Evolutionary conservation across 805 yeast genomes (phyloP).

Genomic region (Candida incommunis): DNA sequence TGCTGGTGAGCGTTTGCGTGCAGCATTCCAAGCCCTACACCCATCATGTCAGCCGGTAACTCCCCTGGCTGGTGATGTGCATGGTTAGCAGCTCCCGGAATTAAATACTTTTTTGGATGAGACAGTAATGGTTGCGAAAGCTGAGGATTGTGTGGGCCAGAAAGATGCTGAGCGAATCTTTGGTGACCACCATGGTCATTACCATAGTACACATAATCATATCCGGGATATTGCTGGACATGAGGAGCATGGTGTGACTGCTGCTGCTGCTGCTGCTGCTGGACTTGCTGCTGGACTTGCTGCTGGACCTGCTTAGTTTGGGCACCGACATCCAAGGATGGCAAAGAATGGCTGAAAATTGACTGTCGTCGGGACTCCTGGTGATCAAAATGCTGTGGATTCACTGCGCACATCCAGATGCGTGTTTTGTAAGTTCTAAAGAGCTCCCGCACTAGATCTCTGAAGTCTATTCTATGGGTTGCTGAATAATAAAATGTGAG

Average conservation of each 20-base stretch:
- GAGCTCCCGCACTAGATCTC: conserved; percentile 63
- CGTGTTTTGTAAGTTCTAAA: conserved; percentile 66
- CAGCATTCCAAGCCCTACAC: too few species aligned
- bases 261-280: not conserved
- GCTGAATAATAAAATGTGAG: conserved; percentile 63
- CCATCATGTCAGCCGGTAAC: too few species aligned
- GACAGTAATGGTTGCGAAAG: too few species aligned
- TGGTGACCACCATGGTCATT: too few species aligned
- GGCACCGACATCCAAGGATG: not conserved
- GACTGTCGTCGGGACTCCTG: not conserved
- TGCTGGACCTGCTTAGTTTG: not conserved
- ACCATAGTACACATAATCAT: not conserved
- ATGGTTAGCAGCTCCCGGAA: too few species aligned
- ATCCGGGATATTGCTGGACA: not conserved
- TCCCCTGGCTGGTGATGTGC: too few species aligned
- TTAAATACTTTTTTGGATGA: too few species aligned
- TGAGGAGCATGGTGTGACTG: not conserved
- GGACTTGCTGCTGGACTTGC: not conserved
- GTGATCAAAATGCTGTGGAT: conserved; percentile 2
- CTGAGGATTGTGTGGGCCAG: too few species aligned
- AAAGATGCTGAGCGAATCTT: too few species aligned
- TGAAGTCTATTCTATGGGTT: conserved; percentile 55
- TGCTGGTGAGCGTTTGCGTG: too few species aligned
- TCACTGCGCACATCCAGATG: conserved; percentile 78
- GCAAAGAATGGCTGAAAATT: not conserved